Percentiles rank a stretch among this genome's conserved stretches.
phyloP scores from a whole-genome alignment of 2,329 filamentous ascomycete species.

The Cryphonectria radicalis region DNA sequence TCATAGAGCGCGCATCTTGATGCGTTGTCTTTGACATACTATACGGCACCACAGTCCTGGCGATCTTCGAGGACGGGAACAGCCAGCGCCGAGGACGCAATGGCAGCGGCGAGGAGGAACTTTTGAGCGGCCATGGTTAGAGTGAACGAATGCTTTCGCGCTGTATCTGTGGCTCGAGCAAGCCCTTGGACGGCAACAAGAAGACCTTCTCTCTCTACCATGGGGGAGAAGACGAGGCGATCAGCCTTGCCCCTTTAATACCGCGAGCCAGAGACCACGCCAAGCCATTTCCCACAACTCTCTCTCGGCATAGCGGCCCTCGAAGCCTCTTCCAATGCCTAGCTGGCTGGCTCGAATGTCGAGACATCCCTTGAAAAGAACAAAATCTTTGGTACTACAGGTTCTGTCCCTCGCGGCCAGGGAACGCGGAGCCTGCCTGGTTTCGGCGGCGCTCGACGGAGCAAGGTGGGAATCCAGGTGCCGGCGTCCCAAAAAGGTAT shows the following conservation, averaged over 20 bases:
- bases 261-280: not conserved
- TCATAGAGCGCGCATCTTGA: too few relatives aligned
- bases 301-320: constrained; percentile 8
- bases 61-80: constrained; percentile 14
- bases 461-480: not conserved
- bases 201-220: not conserved
- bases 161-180: not conserved
- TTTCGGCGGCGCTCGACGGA: not conserved
- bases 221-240: not conserved
- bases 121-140: constrained; percentile 34
- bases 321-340: not conserved
- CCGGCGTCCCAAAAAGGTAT: constrained; percentile 3
- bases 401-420: not conserved
- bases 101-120: constrained; percentile 40
- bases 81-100: constrained; percentile 37
- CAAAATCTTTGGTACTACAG: not conserved
- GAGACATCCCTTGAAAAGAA: too few relatives aligned
- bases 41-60: constrained; percentile 28
- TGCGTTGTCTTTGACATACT: constrained; percentile 34
- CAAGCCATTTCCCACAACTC: not conserved
- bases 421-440: not conserved
- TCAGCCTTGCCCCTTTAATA: constrained; percentile 5
- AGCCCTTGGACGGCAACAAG: not conserved
- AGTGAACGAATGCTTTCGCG: not conserved
- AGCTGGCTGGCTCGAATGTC: not conserved